Base-by-base conservation (phyloP, 768 basidiomycete genomes). In the Epithele typhae region DNA sequence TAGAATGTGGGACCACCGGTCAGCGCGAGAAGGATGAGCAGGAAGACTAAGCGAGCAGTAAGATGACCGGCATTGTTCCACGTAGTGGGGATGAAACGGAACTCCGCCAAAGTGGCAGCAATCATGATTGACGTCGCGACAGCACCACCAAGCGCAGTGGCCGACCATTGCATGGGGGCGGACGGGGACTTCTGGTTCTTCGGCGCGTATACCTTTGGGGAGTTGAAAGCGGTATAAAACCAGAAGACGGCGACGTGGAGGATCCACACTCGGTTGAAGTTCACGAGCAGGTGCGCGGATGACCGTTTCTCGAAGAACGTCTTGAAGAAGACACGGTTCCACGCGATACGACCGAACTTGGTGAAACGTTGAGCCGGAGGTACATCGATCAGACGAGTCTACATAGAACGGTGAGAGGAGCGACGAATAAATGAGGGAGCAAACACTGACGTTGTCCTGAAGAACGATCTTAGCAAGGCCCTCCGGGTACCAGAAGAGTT, bases 181-280 rank as follows among this genome's bases (percentile, higher is more conserved):
- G 88, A 87, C 1, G 94, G 92, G 40, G 60, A 65, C 24, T 76
- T 71, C 59, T 79, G 77, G 54, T 79, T 72, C 38, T 67, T 71
- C 10, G 87, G 86, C 1, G 88, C 83, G 63, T 97, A 99, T 51
- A 97, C 84, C 56, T 78, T 82, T 7, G 94, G 93, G 0, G 93
- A 90, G 70, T 98, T 93, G 78, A 84, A 96, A n/a, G 96, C 83
- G 8, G 95, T 98, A 70, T 92, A 98, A 70, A 92, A 97, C 81
- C 90, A 99, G 73, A 83, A 98, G 43, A 95, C 68, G 7, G 93
- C 78, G 49, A 99, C 74, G 62, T 99, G 96, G 46, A 95, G 74
- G 59, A 99, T 92, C 96, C 96, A 99, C 61, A 99, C 78, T 33
- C 96, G 92, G 68, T 99, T 99, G 73, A 99, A 99, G 70, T 99